Evolutionary conservation across 2,329 filamentous ascomycete genomes (phyloP).

Genomic region (Microcera coccophila): DNA sequence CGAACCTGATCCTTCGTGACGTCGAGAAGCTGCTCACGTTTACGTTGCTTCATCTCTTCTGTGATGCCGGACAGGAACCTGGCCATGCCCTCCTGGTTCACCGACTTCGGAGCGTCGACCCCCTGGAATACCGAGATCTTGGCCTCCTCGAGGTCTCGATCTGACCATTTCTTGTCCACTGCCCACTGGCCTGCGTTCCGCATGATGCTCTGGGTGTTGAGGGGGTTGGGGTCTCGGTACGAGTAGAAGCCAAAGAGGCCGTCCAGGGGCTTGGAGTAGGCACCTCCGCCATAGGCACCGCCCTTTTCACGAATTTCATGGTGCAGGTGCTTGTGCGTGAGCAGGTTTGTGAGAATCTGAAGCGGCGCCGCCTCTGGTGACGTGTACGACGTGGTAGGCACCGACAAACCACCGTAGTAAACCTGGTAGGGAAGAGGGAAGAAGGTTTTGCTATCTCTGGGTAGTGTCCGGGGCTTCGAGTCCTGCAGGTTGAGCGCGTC

Average conservation of each 20-base stretch:
- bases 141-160: conserved; percentile 86
- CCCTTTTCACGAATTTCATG: conserved; percentile 98
- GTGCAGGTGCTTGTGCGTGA: conserved; percentile 95
- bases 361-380: conserved; percentile 72
- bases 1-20: conserved; percentile 78
- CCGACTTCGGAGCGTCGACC: conserved; percentile 81
- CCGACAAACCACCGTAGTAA: conserved; percentile 81
- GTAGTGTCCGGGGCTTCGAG: conserved; percentile 32
- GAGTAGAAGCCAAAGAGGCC: conserved; percentile 93
- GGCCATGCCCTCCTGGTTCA: conserved; percentile 83
- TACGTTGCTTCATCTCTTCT: conserved; percentile 81
- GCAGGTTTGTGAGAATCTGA: conserved; percentile 82
- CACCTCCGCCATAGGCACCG: conserved; percentile 90
- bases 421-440: conserved; percentile 96
- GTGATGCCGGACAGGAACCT: conserved; percentile 82
- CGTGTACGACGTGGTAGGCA: conserved; percentile 81
- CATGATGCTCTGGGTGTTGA: conserved; percentile 85
- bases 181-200: conserved; percentile 78
- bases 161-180: conserved; percentile 72
- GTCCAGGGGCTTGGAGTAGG: conserved; percentile 73
- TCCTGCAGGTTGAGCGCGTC: conserved; percentile 39
- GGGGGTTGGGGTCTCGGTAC: conserved; percentile 92
- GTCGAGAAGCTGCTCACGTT: conserved; percentile 80
- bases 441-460: conserved; percentile 67
- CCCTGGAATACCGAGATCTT: conserved; percentile 93